Conservation (phyloP, 2,329 filamentous ascomycete genomes). For the Pestalotiopsis sp. region DNA sequence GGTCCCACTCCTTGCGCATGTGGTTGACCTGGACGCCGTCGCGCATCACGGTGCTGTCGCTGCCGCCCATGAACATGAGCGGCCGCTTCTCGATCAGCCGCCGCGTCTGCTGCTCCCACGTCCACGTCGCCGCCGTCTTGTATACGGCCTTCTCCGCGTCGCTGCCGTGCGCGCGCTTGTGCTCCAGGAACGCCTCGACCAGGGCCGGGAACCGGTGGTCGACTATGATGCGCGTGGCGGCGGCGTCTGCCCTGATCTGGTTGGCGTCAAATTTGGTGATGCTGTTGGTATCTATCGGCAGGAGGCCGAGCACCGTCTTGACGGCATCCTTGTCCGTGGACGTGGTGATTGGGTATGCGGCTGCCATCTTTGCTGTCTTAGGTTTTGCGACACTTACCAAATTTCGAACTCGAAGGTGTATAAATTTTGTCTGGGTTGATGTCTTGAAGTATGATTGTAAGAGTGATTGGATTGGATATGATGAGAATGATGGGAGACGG, state of each 20-base stretch:
- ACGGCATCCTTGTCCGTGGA: not conserved
- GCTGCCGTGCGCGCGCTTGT: constrained; percentile 28
- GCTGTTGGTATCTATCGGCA: constrained; percentile 26
- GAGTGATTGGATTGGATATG: too few relatives aligned
- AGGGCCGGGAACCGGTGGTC: constrained; percentile 27
- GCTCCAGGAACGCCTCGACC: constrained; percentile 26
- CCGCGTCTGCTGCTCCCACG: constrained; percentile 23
- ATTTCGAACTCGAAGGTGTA: too few relatives aligned
- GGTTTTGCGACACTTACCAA: too few relatives aligned
- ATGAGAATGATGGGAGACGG: too few relatives aligned
- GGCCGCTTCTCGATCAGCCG: constrained; percentile 29
- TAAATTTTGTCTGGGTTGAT: not conserved
- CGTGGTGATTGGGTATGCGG: not conserved
- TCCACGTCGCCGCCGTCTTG: constrained; percentile 17
- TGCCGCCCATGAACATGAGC: constrained; percentile 22
- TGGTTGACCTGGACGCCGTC: constrained; percentile 10
- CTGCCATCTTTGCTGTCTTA: not conserved
- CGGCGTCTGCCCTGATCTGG: constrained; percentile 22
- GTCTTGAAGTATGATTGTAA: too few relatives aligned
- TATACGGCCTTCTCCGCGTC: constrained; percentile 25
- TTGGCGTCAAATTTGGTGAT: constrained; percentile 23
- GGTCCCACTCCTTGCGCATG: constrained; percentile 26
- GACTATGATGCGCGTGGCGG: constrained; percentile 28
- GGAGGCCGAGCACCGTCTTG: not conserved
- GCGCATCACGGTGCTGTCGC: constrained; percentile 27